Base-by-base conservation (phyloP, 148 eudicot genomes). In the Bassia scoparia region DNA sequence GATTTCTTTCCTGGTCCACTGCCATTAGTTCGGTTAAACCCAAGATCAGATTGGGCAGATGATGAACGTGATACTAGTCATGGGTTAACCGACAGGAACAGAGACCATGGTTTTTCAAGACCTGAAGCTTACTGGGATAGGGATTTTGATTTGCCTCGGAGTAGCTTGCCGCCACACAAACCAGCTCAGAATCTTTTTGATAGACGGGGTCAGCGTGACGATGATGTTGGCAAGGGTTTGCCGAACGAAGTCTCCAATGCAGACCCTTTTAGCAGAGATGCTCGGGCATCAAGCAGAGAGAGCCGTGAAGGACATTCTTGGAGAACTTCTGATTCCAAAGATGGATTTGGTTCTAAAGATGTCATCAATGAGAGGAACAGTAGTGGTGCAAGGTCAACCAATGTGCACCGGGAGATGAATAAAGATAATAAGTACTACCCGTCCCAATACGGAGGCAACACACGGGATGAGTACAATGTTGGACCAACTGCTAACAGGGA, bases 21-120 rank as follows among this genome's bases (percentile, higher is more conserved):
- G 73, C 94, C 97, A 33, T 75, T 95, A 67, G 92, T 90, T n/a
- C 84, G 83, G 77, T 53, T 91, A 82, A 89, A 79, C 78, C 90
- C 94, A 5, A 92, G 99, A 80, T 89, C 90, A 73, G 97, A 95
- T 67, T 95, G 99, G 99, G 96, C 90, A 46, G 97, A 95, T 82
- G 99, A 95, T 82, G 99, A 95, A 88, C 92, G 99, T n/a, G 99
- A 95, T 75, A 92, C 97, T 0, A 84, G 99, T 73, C 87, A 83
- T 73, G 89, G 87, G 26, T 78, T 88, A 82, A 80, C 73, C 24
- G 90, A 84, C 56, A 77, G 84, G 59, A 79, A 76, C 61, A 89
- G 89, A 80, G 97, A 88, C 63, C 67, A 69, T 62, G 90, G 92
- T 20, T 74, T 61, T 79, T 70, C 89, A 18, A 91, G 82, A 78